Base-by-base conservation (phyloP, 495 filamentous ascomycete genomes). In the Amniculicola lignicola region DNA sequence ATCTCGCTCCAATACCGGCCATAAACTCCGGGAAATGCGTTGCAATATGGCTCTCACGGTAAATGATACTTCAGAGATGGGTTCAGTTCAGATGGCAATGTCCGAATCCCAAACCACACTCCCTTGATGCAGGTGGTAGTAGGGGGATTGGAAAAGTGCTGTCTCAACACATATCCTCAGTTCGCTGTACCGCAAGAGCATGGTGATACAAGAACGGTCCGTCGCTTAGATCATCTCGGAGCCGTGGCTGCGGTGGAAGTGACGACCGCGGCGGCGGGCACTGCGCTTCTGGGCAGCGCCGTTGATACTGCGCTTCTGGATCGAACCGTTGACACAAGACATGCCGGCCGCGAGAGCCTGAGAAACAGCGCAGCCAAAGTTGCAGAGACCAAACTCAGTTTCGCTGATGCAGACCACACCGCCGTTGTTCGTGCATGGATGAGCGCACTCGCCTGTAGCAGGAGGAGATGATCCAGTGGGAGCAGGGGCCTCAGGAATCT, bases 401-500 rank as follows among this genome's bases (percentile, higher is more conserved):
- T 6, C 44, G 57, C 68, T 62, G 21, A 67, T 64, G 63, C 70
- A 72, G 54, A 72, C 59, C 11, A 72, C 51, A 15, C 37, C 57
- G 38, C 68, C 70, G 3, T 64, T 51, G 45, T 47, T 68, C 2
- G 62, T 51, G 67, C 70, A 72, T 33, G 29, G n/a, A n/a, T 7
- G 29, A 33, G 29, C 29, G 29, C 29, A n/a, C n/a, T n/a, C 29
- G n/a, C 29, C 39, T 10, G 60, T 19, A 5, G 51, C 24, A 3
- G 47, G 7, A 12, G 39, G 25, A 16, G 46, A 18, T n/a, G 42
- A 14, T 3, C 49, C 18, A 49, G 31, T 12, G 5, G 40, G 42
- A 22, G 54, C 43, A 14, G 55, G 9, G 2, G 54, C 25, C 12
- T 18, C 41, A 12, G 46, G 29, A n/a, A 33, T n/a, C 29, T 33